Base-by-base conservation (phyloP, 2,329 filamentous ascomycete species). In the Drechslerella coelobrocha region DNA sequence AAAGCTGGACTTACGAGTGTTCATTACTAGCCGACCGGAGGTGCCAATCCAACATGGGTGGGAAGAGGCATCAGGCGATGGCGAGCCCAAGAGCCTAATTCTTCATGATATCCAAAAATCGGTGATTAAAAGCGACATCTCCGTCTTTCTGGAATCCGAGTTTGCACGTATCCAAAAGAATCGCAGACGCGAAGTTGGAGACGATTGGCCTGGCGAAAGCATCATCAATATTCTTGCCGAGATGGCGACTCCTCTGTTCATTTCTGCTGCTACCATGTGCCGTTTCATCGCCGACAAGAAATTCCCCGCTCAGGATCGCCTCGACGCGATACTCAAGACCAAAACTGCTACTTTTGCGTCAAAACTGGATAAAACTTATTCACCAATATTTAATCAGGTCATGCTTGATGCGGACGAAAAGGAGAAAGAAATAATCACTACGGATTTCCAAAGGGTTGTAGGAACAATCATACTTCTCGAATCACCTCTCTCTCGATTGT, bases 71-170 rank as follows among this genome's bases (percentile, higher is more conserved):
- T 34, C 61, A 17, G 29, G 12, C 6, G 43, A 66, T 2, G 61
- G 41, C 5, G 34, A 37, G n/a, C 31, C 74, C 37, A 53, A 56
- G n/a, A 31, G 54, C 29, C n/a, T 68, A 0, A 60, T 66, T 1
- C 54, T 74, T 2, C 63, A 74, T 24, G 39, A 63, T 2, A 51
- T 63, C 10, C 59, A 47, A 10, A 4, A 45, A 7, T 5, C 17
- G 12, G 74, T 73, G 17, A 73, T 78, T 9, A 63, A 76, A 21
- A 62, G 73, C 26, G 77, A 78, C 45, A 77, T 78, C 5, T 29
- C 14, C 14, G 1, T 43, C 9, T 61, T 52, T 31, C 21, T 61
- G 24, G 2, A 21, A 34, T 19, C 39, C 19, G 29, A 61, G 29
- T 53, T 61, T 34, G 19, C 29, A 31, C 6, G 29, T 6, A 62